Percentiles rank a stretch among this genome's conserved stretches.
These are phyloP conservation scores for Ascomycota sp. DNA, from an alignment of 2,329 filamentous ascomycete species.

Conservation along the genomic window DNA sequence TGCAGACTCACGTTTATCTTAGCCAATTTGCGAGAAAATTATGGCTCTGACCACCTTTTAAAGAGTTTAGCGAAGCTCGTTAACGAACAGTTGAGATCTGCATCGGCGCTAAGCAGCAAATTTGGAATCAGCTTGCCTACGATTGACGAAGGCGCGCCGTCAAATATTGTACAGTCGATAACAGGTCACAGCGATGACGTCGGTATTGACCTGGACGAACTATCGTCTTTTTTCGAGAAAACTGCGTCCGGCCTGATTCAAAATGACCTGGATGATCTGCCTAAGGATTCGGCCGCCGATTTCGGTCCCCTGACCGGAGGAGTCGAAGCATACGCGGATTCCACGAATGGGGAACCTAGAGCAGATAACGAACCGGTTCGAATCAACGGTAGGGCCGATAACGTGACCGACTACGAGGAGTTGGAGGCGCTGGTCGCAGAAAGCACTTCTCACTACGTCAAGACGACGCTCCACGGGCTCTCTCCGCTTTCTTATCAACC, in stretches of 20 bases:
- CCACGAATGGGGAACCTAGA: conserved; percentile 8
- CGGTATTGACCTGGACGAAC: conserved; percentile 18
- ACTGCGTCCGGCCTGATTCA: conserved; percentile 20
- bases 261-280: conserved; percentile 17
- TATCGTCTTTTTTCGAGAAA: conserved; percentile 22
- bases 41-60: too few relatives aligned
- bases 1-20: too few relatives aligned
- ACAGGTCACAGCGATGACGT: conserved; percentile 5
- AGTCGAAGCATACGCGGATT: conserved; percentile 6
- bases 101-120: too few relatives aligned
- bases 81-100: too few relatives aligned
- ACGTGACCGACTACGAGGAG: conserved; percentile 20
- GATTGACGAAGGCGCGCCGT: too few relatives aligned
- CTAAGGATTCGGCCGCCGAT: conserved; percentile 7
- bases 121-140: too few relatives aligned
- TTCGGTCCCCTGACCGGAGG: conserved; percentile 4
- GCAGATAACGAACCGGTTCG: conserved; percentile 6
- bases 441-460: conserved; percentile 23
- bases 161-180: too few relatives aligned
- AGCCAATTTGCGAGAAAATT: too few relatives aligned
- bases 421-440: conserved; percentile 22
- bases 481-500: conserved; percentile 22
- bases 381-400: conserved; percentile 12
- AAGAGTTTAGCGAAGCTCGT: too few relatives aligned
- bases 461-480: conserved; percentile 20